Percentiles rank a stretch among this genome's conserved stretches.
Evolutionary conservation across 805 yeast genomes (phyloP).

Genomic region (Yamadazyma insecticola): DNA sequence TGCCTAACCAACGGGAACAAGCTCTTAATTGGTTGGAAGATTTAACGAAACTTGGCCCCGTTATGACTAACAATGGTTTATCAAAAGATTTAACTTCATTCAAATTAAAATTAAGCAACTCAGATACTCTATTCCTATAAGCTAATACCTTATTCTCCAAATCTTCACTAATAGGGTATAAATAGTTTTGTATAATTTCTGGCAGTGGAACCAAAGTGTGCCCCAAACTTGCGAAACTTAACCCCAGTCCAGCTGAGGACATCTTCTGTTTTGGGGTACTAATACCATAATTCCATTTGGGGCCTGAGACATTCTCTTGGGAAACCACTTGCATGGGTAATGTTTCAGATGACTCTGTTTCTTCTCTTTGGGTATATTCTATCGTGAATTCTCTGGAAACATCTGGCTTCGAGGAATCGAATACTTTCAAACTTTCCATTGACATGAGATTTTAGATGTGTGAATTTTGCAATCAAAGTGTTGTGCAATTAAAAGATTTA

Average conservation of each 20-base stretch:
- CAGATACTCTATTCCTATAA: slow-evolving; percentile 22
- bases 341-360: no score
- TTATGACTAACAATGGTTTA: slow-evolving; percentile 27
- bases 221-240: slow-evolving; percentile 24
- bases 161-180: slow-evolving; percentile 29
- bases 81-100: not conserved
- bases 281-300: slow-evolving; percentile 9
- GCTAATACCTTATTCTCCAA: slow-evolving; percentile 23
- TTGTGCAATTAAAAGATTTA: no score
- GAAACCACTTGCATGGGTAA: no score
- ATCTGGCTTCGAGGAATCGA: no score
- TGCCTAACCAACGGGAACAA: slow-evolving; percentile 40
- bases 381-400: no score
- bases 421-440: no score
- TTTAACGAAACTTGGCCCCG: slow-evolving; percentile 35
- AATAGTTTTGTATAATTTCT: slow-evolving; percentile 36
- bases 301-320: no score
- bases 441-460: no score
- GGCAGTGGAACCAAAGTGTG: slow-evolving; percentile 39
- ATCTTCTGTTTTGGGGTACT: slow-evolving; percentile 3
- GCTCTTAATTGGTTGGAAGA: slow-evolving; percentile 28
- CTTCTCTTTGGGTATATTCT: no score
- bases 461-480: no score
- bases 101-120: slow-evolving; percentile 9
- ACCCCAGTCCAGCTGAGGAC: slow-evolving; percentile 14